Evolutionary conservation across 2,329 filamentous ascomycete species (phyloP), one percentile per base, ranked within the genome.

Genomic region (Helotiales sp.): DNA sequence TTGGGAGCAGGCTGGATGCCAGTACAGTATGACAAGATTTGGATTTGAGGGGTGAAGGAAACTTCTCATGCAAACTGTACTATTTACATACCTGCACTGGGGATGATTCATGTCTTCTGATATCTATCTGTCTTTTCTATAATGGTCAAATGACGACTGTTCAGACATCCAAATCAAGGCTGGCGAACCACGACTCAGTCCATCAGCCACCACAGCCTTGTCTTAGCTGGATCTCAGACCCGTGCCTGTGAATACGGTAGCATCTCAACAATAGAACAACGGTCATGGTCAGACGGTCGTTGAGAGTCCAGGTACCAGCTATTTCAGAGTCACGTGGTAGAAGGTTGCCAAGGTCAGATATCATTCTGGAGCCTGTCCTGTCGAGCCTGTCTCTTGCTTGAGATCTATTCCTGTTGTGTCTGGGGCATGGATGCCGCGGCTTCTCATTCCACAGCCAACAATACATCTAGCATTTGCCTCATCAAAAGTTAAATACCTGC

Each of bases 171-270:
- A 19, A 27, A 15, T 44, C 40, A 15, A n/a, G 24, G 27, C 33
- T 31, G 49, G 34, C 48, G 15, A 55, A 55, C 34, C 49, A 54
- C 19, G 12, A 44, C 3, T 29, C 57, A 38, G 42, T 46, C 30
- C 56, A 50, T 50, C 57, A 55, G n/a, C 51, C 19, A 15, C 36
- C 27, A 42, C 47, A 58, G 57, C 57, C 57, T 55, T 55, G 52
- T 55, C 48, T 56, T 55, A 31, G 17, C 46, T 47, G 6, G 19
- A 44, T 10, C 15, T 12, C 22, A 19, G 31, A 36, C 33, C 36
- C 29, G 22, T n/a, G 25, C n/a, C 42, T 17, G 29, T 13, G 52
- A 49, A 54, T 27, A 30, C 34, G 42, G 24, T 36, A 25, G 24
- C 2, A 7, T 42, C 19, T 25, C 31, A 52, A 24, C 22, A 31